A percentile compares a stretch with the other conserved stretches of the same genome.
Evolutionary conservation across 2,329 filamentous ascomycete genomes (phyloP).

Genomic region (Xylariaceae sp.): DNA sequence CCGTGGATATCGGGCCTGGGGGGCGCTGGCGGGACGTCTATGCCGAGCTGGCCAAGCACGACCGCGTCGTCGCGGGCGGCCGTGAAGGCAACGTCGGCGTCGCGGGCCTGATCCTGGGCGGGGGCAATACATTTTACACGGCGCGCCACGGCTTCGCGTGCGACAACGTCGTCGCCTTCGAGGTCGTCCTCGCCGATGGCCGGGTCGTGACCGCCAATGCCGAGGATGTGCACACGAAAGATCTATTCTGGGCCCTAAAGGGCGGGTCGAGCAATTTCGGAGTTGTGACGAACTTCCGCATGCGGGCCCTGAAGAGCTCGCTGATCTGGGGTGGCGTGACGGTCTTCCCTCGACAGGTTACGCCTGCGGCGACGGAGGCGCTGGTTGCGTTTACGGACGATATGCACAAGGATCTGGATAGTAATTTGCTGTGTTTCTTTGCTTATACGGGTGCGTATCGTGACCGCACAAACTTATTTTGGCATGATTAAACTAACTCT

Average conservation of each 20-base stretch:
- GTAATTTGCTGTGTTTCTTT: constrained; percentile 8
- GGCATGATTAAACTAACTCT: too few species aligned
- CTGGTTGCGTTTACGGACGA: neutral
- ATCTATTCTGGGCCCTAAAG: constrained; percentile 46
- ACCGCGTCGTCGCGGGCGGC: constrained; percentile 25
- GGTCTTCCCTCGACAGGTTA: neutral
- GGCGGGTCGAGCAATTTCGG: constrained; percentile 36
- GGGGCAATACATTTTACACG: constrained; percentile 41
- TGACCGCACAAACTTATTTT: too few species aligned
- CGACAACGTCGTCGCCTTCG: constrained; percentile 45
- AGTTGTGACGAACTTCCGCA: constrained; percentile 29
- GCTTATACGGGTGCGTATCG: constrained; percentile 8
- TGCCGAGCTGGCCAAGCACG: neutral
- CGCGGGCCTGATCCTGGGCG: constrained; percentile 31
- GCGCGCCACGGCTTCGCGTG: constrained; percentile 38
- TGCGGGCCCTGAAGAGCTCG: constrained; percentile 12
- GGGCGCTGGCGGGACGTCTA: constrained; percentile 1
- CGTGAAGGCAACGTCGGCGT: constrained; percentile 30
- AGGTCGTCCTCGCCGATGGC: constrained; percentile 36
- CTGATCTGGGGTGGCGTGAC: constrained; percentile 24
- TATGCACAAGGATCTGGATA: neutral
- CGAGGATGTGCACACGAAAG: constrained; percentile 23
- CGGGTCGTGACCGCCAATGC: constrained; percentile 22
- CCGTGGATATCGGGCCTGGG: neutral
- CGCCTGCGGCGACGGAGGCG: neutral